phyloP scores from a whole-genome alignment of 2,329 filamentous ascomycete species.

The Arthrinium puccinioides region DNA sequence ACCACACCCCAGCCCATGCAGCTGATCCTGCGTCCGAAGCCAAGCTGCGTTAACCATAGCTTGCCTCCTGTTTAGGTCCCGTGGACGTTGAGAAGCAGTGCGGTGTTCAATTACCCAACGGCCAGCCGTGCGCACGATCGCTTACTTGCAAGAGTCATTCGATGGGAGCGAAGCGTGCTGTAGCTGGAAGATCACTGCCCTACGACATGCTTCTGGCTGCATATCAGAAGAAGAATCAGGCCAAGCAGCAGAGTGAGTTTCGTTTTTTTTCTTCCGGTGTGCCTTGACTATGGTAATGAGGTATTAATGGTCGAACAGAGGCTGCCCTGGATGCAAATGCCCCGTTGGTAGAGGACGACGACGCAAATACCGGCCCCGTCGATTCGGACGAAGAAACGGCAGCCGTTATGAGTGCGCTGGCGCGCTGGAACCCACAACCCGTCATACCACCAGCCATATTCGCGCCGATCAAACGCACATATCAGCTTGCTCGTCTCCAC shows the following conservation, averaged over 20 bases:
- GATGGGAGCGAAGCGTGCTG: slow-evolving; percentile 90
- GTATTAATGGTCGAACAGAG: slow-evolving; percentile 46
- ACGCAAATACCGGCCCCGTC: slow-evolving; percentile 70
- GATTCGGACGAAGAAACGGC: slow-evolving; percentile 95
- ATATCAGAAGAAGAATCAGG: slow-evolving; percentile 97
- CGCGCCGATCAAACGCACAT: slow-evolving; percentile 54
- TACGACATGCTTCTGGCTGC: slow-evolving; percentile 87
- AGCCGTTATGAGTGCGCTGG: slow-evolving; percentile 74
- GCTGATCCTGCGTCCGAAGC: slow-evolving; percentile 3
- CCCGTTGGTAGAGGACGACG: slow-evolving; percentile 78
- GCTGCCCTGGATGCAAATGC: slow-evolving; percentile 92
- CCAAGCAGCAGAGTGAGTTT: slow-evolving; percentile 84
- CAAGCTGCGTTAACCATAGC: slow-evolving; percentile 3
- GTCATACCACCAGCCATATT: slow-evolving; percentile 60
- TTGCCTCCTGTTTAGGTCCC: slow-evolving; percentile 46
- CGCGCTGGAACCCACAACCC: slow-evolving; percentile 71
- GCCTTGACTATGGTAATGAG: background rate
- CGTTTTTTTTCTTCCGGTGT: background rate
- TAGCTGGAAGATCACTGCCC: slow-evolving; percentile 77
- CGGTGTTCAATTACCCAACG: slow-evolving; percentile 78
- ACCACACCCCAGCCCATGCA: slow-evolving; percentile 8
- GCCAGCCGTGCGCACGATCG: slow-evolving; percentile 78
- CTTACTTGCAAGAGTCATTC: slow-evolving; percentile 89
- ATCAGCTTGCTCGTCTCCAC: slow-evolving; percentile 54
- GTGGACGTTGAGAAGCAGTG: slow-evolving; percentile 94